Percentiles rank a stretch among this genome's conserved stretches.
These are phyloP conservation scores for Lecanicillium sp. DNA, from an alignment of 2,329 filamentous ascomycete species.

Conservation along the genomic window DNA sequence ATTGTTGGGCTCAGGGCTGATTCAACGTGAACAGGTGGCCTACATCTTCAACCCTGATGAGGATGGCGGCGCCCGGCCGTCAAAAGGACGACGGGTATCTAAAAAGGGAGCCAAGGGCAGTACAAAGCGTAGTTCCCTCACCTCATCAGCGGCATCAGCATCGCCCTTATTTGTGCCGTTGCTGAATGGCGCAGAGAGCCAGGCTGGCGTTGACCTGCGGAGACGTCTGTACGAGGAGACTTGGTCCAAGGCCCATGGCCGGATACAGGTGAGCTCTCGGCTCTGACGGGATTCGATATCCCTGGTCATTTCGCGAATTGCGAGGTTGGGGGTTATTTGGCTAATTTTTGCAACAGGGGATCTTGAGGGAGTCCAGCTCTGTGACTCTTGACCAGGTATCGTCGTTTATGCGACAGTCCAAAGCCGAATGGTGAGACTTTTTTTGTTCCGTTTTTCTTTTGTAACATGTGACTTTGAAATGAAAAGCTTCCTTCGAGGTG, in stretches of 20 bases:
- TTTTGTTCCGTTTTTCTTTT: background rate
- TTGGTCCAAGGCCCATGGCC: constrained; percentile 57
- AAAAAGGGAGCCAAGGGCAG: constrained; percentile 30
- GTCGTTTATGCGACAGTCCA: constrained; percentile 41
- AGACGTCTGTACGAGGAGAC: constrained; percentile 51
- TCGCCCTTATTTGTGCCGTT: constrained; percentile 40
- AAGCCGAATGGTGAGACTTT: constrained; percentile 20
- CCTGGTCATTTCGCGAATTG: too few species aligned
- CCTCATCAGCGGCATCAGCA: constrained; percentile 3
- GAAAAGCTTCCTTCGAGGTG: too few species aligned
- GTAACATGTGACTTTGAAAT: too few species aligned
- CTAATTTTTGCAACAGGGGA: constrained; percentile 29
- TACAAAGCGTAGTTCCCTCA: background rate
- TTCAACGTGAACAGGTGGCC: constrained; percentile 37
- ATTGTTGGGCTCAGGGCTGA: constrained; percentile 11
- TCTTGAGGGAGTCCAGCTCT: constrained; percentile 53
- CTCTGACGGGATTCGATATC: background rate
- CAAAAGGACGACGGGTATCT: constrained; percentile 50
- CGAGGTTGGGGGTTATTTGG: background rate
- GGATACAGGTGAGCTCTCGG: constrained; percentile 42
- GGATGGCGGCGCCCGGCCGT: constrained; percentile 30
- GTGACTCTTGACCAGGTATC: constrained; percentile 52
- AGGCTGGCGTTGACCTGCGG: constrained; percentile 42
- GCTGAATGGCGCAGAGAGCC: constrained; percentile 45
- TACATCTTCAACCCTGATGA: constrained; percentile 53